Evolutionary conservation across 305 asterid genomes (phyloP).

Genomic region (Petunia hybrid): DNA sequence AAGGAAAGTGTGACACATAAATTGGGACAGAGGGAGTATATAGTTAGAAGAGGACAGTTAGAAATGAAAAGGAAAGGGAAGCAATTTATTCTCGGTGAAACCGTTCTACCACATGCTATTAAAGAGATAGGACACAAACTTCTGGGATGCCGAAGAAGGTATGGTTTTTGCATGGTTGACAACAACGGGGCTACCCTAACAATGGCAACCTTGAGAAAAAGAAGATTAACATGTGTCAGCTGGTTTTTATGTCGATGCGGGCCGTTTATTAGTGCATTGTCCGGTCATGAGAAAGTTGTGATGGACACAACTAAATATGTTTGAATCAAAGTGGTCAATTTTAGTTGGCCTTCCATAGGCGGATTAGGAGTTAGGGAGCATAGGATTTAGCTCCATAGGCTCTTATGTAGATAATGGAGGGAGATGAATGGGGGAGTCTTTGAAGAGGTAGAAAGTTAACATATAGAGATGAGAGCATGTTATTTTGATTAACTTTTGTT

Average conservation of each 20-base stretch:
- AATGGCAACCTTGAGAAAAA: background rate
- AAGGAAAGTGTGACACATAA: no score
- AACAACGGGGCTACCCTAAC: background rate
- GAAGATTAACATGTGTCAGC: background rate
- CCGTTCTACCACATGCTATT: background rate
- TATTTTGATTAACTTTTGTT: background rate
- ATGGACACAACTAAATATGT: background rate
- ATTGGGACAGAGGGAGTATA: no score
- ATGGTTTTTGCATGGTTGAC: background rate
- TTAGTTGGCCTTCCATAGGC: conserved; percentile 12
- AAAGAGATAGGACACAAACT: background rate
- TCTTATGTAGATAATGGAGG: background rate
- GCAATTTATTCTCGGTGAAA: background rate
- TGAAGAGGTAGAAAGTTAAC: conserved; percentile 4
- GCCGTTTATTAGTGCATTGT: background rate
- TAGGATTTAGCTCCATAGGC: background rate
- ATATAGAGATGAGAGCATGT: background rate
- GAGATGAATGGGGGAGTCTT: background rate
- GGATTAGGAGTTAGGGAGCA: background rate
- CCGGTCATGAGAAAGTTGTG: background rate
- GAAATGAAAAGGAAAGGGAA: background rate
- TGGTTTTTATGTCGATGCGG: background rate
- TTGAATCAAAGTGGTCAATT: background rate
- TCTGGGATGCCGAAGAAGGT: background rate
- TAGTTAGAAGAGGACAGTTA: background rate